A percentile compares a stretch with the other conserved stretches of the same genome.
These are phyloP conservation scores for Daldinia caldariorum DNA, from an alignment of 495 filamentous ascomycete species.

Conservation along the genomic window DNA sequence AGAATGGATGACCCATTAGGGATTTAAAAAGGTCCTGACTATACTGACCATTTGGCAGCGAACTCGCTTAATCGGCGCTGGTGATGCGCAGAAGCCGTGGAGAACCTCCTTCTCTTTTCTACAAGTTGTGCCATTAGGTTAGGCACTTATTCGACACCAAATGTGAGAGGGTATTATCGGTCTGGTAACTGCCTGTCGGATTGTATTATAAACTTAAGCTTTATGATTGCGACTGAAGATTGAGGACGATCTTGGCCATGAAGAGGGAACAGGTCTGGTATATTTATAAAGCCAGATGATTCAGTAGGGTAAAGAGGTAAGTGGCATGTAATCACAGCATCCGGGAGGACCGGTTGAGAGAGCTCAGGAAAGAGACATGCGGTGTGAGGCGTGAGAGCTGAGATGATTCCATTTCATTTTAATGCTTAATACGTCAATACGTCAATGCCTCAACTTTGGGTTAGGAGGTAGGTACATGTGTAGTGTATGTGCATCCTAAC, in stretches of 20 bases:
- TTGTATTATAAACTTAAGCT: background rate
- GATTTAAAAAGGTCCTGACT: background rate
- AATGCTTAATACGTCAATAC: background rate
- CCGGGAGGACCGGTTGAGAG: slow-evolving; percentile 20
- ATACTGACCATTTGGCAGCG: slow-evolving; percentile 41
- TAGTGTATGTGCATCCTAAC: too few relatives aligned
- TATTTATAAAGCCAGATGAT: background rate
- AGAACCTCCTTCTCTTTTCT: slow-evolving; percentile 38
- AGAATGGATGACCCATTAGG: background rate
- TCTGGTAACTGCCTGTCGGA: slow-evolving; percentile 11
- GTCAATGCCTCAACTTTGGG: too few relatives aligned
- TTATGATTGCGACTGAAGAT: background rate
- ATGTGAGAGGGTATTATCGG: slow-evolving; percentile 6
- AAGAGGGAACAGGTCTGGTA: background rate
- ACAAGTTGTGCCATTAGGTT: slow-evolving; percentile 33
- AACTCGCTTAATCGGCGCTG: slow-evolving; percentile 36
- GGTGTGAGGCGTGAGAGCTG: slow-evolving; percentile 24
- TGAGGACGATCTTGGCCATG: background rate
- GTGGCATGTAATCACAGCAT: background rate
- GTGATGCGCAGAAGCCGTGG: slow-evolving; percentile 30
- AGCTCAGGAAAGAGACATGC: slow-evolving; percentile 19
- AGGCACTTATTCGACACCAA: slow-evolving; percentile 9
- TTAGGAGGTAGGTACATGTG: background rate
- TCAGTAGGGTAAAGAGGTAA: background rate
- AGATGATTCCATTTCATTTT: background rate